Base-by-base conservation (phyloP, 2,329 filamentous ascomycete species). In the Clarireedia homoeocarpa region DNA sequence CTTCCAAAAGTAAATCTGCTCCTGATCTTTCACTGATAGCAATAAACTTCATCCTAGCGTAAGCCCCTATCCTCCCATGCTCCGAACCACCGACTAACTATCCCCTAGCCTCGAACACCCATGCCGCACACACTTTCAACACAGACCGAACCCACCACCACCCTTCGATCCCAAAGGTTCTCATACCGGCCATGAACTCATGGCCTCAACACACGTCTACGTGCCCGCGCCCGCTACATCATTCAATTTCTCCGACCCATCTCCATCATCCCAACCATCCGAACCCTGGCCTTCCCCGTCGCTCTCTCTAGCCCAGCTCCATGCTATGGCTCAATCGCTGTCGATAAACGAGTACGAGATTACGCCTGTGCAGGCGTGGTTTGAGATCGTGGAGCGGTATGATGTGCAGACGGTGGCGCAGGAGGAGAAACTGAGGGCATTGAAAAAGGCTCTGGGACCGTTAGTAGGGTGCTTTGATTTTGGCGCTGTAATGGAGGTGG, bases 301-400 rank as follows among this genome's bases (percentile, higher is more conserved):
- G 1, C 39, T 58, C 5, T 53, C 59, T 6, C 34, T 63, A 4
- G 39, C 55, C 15, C 56, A 59, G 15, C 55, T 66, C 6, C 49
- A 60, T 24, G 59, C 48, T 4, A 64, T 67, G 61, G 53, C 56
- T 10, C 52, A 50, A 10, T 57, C 42, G 6, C 56, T 67, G 1
- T 60, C 62, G 0, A 65, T 61, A 48, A 51, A 45, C 0, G 61
- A 67, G 36, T 64, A 58, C 50, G 66, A 67, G 40, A 63, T 67
- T 4, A 67, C 66, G 27, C 66, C 66, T 17, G 66, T 67, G n/a
- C 66, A 67, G 51, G 66, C 63, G 6, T 67, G 66, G 66, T 67
- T 67, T 26, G 23, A 61, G 39, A 45, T 67, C 2, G 55, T 57
- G 6, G 56, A 59, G 7, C 51, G 55, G 15, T 63, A 62, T 53